Base-by-base conservation (phyloP, 1,284 basidiomycete genomes). In the Ustilago lituana region DNA sequence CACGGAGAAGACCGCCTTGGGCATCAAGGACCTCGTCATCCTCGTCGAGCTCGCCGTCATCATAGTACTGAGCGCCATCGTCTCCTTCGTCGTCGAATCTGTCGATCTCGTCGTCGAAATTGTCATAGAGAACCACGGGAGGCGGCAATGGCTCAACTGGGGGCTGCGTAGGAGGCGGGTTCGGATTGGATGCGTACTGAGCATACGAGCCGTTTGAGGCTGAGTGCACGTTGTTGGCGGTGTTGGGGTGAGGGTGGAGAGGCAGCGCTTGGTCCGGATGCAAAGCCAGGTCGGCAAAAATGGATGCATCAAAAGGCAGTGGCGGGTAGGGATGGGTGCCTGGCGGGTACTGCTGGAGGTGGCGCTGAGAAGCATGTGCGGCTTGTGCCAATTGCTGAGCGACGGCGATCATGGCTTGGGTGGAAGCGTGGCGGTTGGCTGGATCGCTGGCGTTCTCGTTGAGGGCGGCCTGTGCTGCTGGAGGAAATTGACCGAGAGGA, bases 401-500 rank as follows among this genome's bases (percentile, higher is more conserved):
- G 22, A 82, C 79, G 26, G 80, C 79, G 33, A 82, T 78, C 79
- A 82, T 81, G 35, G 80, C 76, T 48, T 82, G 79, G 14, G 77
- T 78, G 19, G 78, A 76, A 5, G 75, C 76, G 33, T 77, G 77
- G 12, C 75, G 72, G 19, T 66, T 65, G 41, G 71, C 74, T 22
- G 74, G 72, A 37, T 77, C 74, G 44, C 73, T 72, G 38, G 60
- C 63, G 27, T 69, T 72, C 32, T 62, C 65, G 43, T 71, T 65
- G 32, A 71, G 58, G 6, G 63, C 66, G n/a, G 63, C 73, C 36
- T 68, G 58, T 6, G 65, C 66, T 4, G 72, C 50, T 17, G 77
- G 52, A 38, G 76, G 76, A 37, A 81, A 73, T 36, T 80, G 79
- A 26, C 78, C 79, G 20, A 82, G 68, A 1, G 87, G 87, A 3